Base-by-base conservation (phyloP, 768 basidiomycete species). In the Gymnopilus junonius region DNA sequence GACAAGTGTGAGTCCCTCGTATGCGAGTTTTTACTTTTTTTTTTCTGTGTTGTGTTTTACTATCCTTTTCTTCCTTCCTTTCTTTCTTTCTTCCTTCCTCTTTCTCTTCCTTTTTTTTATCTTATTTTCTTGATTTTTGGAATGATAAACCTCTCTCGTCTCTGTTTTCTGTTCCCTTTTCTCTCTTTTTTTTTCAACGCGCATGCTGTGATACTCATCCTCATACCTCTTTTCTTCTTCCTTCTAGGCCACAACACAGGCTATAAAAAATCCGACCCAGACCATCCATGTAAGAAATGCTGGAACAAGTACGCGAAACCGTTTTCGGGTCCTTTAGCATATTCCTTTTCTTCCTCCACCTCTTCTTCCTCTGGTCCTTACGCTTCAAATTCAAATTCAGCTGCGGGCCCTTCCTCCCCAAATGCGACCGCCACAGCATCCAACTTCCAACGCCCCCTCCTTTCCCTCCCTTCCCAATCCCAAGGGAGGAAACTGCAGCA, bases 241-340 rank as follows among this genome's bases (percentile, higher is more conserved):
- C 35, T 7, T 21, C 31, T 27, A 93, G 92, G 92, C 67, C 78
- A 79, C 39, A 94, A 94, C 72, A 85, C 83, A 0, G 92, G 93
- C 2, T 94, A 88, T 76, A 92, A 91, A 73, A 78, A 83, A 60
- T 78, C 77, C 37, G 90, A 93, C 72, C 90, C 90, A 0, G 71
- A 79, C 1, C 78, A 86, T 59, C 89, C 92, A 6, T 93, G 93
- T 70, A 79, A 80, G 61, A 84, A 83, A 59, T 94, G 93, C 76
- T 94, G 92, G 93, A 76, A 81, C 6, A 88, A 87, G 66, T 88
- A 89, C 73, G 81, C 82, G 0, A 86, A 83, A 65, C 78, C 82
- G 0, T 94, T 87, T 73, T 69, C 78, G 0, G 89, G 89, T 2
- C 83, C 89, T 4, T 74, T 93, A 15, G 77, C 81, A 0, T 88